Percentiles rank a stretch among this genome's conserved stretches.
phyloP scores from a whole-genome alignment of 192 early-diverging fungal species.

The Coemansia sp. region DNA sequence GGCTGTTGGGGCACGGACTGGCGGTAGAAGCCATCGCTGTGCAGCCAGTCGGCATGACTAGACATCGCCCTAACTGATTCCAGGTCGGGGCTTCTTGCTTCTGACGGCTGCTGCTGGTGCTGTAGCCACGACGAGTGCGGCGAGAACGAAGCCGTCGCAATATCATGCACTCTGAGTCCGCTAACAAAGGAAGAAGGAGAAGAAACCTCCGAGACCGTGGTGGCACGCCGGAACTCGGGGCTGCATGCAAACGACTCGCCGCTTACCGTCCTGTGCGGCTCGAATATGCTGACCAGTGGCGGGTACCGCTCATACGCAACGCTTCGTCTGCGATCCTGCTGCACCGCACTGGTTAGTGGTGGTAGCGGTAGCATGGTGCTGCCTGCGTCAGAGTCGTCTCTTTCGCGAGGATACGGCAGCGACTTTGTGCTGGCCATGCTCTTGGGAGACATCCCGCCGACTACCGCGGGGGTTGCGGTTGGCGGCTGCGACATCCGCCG shows the following conservation, averaged over 20 bases:
- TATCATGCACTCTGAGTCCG: not conserved
- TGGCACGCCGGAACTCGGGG: not conserved
- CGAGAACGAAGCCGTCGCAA: not conserved
- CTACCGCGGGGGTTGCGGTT: not conserved
- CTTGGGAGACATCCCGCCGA: not conserved
- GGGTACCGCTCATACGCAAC: conserved; percentile 50
- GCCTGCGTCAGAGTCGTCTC: not conserved
- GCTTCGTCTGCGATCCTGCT: conserved; percentile 34
- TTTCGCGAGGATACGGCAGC: conserved; percentile 11
- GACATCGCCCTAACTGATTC: not conserved
- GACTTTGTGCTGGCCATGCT: conserved; percentile 39
- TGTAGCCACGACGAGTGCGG: not conserved
- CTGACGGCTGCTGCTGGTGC: not conserved
- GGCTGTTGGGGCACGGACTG: not conserved
- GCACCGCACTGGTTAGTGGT: not conserved
- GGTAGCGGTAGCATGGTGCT: not conserved
- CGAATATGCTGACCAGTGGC: conserved; percentile 53
- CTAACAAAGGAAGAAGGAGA: not conserved
- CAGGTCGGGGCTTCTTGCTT: not conserved
- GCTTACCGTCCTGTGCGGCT: conserved; percentile 11
- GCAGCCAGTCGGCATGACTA: not conserved
- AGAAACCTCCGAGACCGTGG: not conserved
- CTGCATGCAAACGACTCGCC: not conserved
- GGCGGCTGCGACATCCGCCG: conserved; percentile 1
- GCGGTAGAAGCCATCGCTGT: not conserved